phyloP scores from a whole-genome alignment of 352 stramenopile genomes.

The Pythium biforme region DNA sequence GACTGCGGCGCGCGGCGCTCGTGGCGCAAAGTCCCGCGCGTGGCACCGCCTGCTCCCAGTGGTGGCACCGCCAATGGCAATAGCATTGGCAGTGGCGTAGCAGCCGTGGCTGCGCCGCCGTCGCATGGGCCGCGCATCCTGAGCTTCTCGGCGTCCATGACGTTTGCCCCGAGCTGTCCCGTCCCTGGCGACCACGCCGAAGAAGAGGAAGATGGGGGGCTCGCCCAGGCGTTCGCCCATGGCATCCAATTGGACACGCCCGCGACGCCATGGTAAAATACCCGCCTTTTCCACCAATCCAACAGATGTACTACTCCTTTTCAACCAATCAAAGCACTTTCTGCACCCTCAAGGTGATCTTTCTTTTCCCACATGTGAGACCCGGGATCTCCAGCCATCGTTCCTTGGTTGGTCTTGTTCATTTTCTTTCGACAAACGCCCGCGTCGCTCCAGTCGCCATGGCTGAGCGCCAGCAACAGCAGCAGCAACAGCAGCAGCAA shows the following conservation, averaged over 20 bases:
- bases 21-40: slow-evolving; percentile 31
- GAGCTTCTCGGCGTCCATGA: slow-evolving; percentile 15
- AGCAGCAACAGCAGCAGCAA: background rate
- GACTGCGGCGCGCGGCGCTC: slow-evolving; percentile 47
- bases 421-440: slow-evolving; percentile 6
- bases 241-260: slow-evolving; percentile 26
- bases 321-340: background rate
- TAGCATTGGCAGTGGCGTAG: no score
- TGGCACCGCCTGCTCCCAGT: background rate
- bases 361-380: background rate
- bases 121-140: slow-evolving; percentile 7
- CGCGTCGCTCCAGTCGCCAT: background rate
- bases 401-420: no score
- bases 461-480: slow-evolving; percentile 5
- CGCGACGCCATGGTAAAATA: slow-evolving; percentile 1
- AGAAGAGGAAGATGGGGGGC: background rate
- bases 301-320: background rate
- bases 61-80: no score
- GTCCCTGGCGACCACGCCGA: slow-evolving; percentile 1
- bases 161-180: background rate
- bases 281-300: slow-evolving; percentile 11
- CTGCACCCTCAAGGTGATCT: slow-evolving; percentile 6
- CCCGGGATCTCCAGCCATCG: slow-evolving; percentile 7
- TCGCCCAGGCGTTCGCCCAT: slow-evolving; percentile 1
- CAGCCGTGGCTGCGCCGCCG: background rate